Evolutionary conservation across 192 early-diverging fungal genomes (phyloP), one percentile per base, ranked within the genome.

Genomic region (Phycomyces blakesleeanus): DNA sequence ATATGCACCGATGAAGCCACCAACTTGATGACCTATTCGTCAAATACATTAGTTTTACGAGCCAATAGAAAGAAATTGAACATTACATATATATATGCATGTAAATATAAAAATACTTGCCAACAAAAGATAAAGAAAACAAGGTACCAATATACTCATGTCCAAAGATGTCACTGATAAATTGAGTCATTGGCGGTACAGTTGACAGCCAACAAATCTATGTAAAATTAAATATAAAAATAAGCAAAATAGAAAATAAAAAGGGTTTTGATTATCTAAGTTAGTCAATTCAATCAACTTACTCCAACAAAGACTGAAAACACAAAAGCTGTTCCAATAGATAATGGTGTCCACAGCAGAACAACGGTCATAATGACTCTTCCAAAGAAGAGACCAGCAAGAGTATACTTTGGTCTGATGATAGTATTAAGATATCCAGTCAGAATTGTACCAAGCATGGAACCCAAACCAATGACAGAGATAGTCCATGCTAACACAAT

Each of bases 221-320:
- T 16, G n/a, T 14, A 12, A 11, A 56, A 1, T 18, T 22, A 18
- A 5, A 29, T n/a, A 53, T 7, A 16, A 20, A 9, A 26, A 22
- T 38, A 15, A 39, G 29, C 6, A 39, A 38, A 39, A n/a, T n/a
- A n/a, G n/a, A n/a, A n/a, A n/a, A n/a, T n/a, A n/a, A n/a, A n/a
- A n/a, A n/a, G n/a, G n/a, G n/a, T n/a, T n/a, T n/a, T n/a, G n/a
- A n/a, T n/a, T n/a, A n/a, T n/a, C n/a, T n/a, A n/a, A n/a, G n/a
- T n/a, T n/a, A n/a, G n/a, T n/a, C n/a, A n/a, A n/a, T n/a, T n/a
- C n/a, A n/a, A n/a, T n/a, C 27, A 25, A 53, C 73, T 58, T 62
- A 75, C 73, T 22, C 73, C 73, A 68, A 75, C 65, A n/a, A 75
- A 26, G 26, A 26, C 42, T 24, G 73, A 63, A 29, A 75, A 75